phyloP scores from a whole-genome alignment of 495 filamentous ascomycete genomes.

The Clohesyomyces aquaticus region DNA sequence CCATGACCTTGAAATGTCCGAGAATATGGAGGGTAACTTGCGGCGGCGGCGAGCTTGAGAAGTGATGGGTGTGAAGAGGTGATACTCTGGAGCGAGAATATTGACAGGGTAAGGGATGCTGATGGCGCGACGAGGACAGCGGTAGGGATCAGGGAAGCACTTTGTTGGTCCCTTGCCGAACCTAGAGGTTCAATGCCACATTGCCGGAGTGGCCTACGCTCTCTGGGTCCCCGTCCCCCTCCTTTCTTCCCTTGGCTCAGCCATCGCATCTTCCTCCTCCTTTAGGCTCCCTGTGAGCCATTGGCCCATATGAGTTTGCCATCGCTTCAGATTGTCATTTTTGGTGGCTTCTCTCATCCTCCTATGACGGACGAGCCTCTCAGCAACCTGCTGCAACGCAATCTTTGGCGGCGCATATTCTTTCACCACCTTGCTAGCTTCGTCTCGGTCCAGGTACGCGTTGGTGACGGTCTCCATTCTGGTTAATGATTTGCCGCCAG shows the following conservation, averaged over 20 bases:
- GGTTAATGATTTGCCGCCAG: constrained; percentile 43
- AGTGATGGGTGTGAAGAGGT: background rate
- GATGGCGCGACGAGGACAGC: background rate
- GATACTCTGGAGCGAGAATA: background rate
- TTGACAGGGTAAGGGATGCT: background rate
- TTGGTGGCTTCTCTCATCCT: constrained; percentile 43
- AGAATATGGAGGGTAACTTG: background rate
- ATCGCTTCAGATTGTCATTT: constrained; percentile 40
- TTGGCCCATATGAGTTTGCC: constrained; percentile 46
- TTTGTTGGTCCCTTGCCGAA: background rate
- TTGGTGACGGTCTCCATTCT: constrained; percentile 45
- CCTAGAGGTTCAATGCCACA: no score
- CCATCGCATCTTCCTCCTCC: constrained; percentile 19
- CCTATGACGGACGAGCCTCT: constrained; percentile 48
- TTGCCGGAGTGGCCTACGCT: no score
- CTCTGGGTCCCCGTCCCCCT: no score
- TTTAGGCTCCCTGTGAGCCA: constrained; percentile 27
- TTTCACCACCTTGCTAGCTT: constrained; percentile 30
- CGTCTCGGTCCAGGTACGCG: constrained; percentile 43
- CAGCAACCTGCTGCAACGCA: constrained; percentile 48
- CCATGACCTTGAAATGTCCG: background rate
- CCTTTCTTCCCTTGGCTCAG: background rate
- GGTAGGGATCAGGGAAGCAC: background rate
- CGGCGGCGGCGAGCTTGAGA: no score
- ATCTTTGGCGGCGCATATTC: constrained; percentile 48